Percentiles rank a stretch among this genome's conserved stretches.
Evolutionary conservation across 1,284 basidiomycete species (phyloP).

Genomic region (Cryptococcus sp.): DNA sequence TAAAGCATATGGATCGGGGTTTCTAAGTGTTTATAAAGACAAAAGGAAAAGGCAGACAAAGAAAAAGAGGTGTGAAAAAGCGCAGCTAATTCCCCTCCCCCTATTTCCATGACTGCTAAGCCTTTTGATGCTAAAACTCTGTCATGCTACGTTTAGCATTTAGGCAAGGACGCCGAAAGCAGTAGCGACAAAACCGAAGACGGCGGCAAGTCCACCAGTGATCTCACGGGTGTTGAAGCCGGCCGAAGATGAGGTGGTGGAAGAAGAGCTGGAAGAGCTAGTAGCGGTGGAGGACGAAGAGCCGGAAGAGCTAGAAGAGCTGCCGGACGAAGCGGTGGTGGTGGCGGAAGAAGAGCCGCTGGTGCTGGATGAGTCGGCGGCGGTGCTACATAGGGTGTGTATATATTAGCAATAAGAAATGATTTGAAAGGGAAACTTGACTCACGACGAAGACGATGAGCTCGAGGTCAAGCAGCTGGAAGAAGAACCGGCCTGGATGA

Average conservation of each 20-base stretch:
- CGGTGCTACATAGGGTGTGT: not conserved
- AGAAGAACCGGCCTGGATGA: constrained; percentile 56
- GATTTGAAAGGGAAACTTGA: constrained; percentile 2
- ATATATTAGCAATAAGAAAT: not conserved
- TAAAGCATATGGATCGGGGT: too few relatives aligned
- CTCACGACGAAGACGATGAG: constrained; percentile 1
- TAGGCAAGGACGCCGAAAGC: constrained; percentile 15
- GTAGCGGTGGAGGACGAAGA: not conserved
- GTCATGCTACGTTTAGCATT: not conserved
- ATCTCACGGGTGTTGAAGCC: constrained; percentile 14
- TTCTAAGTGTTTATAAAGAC: too few relatives aligned
- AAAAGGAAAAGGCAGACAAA: too few relatives aligned
- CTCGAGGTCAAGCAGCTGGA: constrained; percentile 34
- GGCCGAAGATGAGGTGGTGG: not conserved
- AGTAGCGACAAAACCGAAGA: constrained; percentile 19
- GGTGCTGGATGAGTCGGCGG: constrained; percentile 3
- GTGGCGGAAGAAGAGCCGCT: constrained; percentile 8
- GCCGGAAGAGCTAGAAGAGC: not conserved
- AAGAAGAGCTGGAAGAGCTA: not conserved
- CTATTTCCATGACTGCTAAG: too few relatives aligned
- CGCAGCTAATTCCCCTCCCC: too few relatives aligned
- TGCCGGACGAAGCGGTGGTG: constrained; percentile 2
- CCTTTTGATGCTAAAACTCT: too few relatives aligned
- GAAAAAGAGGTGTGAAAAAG: too few relatives aligned
- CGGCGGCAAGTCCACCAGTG: constrained; percentile 11